Conservation (phyloP, 148 eudicot species). For the Polygonum maritimum region DNA sequence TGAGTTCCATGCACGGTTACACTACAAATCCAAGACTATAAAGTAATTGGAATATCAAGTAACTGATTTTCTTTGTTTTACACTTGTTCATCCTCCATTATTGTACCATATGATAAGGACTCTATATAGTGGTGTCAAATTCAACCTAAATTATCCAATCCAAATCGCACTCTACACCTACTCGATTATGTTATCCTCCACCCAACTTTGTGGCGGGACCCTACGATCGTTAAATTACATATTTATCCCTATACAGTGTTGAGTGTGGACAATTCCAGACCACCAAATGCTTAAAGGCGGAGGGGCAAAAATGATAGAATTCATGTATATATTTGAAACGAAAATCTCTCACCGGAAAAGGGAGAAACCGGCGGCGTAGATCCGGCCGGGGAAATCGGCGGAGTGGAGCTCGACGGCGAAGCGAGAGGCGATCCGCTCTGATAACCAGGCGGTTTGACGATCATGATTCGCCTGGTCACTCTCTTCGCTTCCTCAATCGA, state of each 20-base stretch:
- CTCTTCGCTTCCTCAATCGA: conserved; percentile 16
- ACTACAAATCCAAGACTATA: too few relatives aligned
- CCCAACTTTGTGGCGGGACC: not conserved
- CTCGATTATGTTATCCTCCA: not conserved
- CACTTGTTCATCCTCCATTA: conserved; percentile 1
- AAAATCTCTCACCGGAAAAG: conserved; percentile 29
- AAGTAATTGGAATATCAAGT: too few relatives aligned
- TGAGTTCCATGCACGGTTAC: not conserved
- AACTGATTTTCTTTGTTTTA: not conserved
- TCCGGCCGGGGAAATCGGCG: conserved; percentile 24
- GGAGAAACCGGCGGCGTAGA: conserved; percentile 38
- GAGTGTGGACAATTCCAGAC: not conserved
- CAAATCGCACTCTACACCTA: not conserved
- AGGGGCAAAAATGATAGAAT: not conserved
- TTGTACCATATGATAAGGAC: not conserved
- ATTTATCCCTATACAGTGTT: not conserved
- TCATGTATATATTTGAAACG: not conserved
- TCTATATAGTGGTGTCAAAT: not conserved
- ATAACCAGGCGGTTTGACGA: conserved; percentile 31
- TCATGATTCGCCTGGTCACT: conserved; percentile 37
- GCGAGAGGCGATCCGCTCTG: conserved; percentile 14
- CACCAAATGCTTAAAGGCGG: not conserved
- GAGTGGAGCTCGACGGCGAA: conserved; percentile 12
- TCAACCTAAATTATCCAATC: not conserved
- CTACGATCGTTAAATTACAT: not conserved